Evolutionary conservation across 2,329 filamentous ascomycete species (phyloP), one percentile per base, ranked within the genome.

Genomic region (Chalaropsis thielavioides): DNA sequence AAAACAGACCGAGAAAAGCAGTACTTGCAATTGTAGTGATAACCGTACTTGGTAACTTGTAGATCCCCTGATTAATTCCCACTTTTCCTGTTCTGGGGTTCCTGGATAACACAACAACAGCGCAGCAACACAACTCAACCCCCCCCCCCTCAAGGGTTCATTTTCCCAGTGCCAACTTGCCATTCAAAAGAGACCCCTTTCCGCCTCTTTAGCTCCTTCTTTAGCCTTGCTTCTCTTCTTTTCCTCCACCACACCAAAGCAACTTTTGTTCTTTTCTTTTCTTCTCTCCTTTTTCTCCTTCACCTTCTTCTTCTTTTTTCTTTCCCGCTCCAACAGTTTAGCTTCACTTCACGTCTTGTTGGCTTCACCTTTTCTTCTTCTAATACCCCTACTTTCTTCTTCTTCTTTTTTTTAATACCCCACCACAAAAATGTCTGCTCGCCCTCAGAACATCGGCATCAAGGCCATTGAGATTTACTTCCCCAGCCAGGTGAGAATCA

Each of bases 391-490:
- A 24, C 62, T 44, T 64, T 68, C 17, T 62, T 41, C 51, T 35
- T 58, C 35, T 61, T 10, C 59, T 40, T 62, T 35, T 46, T 15
- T 31, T 46, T 31, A 11, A 61, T 64, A 35, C 46, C 54, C 22
- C 40, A 24, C 63, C 43, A 38, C 69, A 72, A 79, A 68, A 67
- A 92, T 91, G 88, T 82, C 87, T 74, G 75, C 85, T 71, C 86
- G 88, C 77, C 88, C 89, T 69, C 85, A 91, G 77, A 92, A 92
- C 79, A 87, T 94, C 76, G 89, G 89, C 82, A 91, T 94, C 75
- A 92, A 94, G 81, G 89, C 88, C 87, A 89, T 94, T 76, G 89
- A 94, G 76, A 84, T 94, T 74, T 94, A 94, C 77, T 89, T 90
- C 74, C 89, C 89, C 69, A 88, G 82, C 76, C 89, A 92, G 85